These are phyloP conservation scores for Alternaria postmessia DNA, from an alignment of 2,329 filamentous ascomycete species.

Conservation along the genomic window DNA sequence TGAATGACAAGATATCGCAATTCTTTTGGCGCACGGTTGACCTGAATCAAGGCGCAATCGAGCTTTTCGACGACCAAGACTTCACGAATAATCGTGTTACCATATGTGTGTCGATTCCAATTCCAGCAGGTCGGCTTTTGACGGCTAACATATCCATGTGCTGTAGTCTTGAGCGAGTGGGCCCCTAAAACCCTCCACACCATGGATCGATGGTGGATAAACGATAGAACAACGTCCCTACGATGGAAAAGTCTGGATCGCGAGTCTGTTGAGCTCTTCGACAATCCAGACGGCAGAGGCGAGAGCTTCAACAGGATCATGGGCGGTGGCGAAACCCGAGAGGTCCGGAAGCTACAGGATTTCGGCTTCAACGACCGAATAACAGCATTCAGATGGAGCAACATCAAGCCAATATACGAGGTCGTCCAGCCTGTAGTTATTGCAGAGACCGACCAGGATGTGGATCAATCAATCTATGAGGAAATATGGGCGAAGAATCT, in stretches of 20 bases:
- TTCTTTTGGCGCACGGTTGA: not conserved
- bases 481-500: not conserved
- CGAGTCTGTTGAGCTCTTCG: not conserved
- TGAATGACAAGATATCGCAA: not conserved
- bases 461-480: not conserved
- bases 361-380: not conserved
- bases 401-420: not conserved
- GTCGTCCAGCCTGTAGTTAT: not conserved
- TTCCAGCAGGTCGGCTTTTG: not conserved
- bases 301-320: not conserved
- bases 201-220: not conserved
- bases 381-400: not conserved
- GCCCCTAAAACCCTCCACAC: not conserved
- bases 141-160: not conserved
- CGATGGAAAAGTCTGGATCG: not conserved
- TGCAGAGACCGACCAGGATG: not conserved
- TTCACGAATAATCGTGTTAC: not conserved
- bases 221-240: not conserved
- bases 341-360: not conserved
- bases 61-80: not conserved
- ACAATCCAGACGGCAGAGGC: not conserved
- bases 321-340: not conserved
- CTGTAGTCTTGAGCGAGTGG: not conserved
- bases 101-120: not conserved
- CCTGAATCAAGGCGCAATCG: not conserved